Base-by-base conservation (phyloP, 768 basidiomycete species). In the Phlegmacium glaucopus region DNA sequence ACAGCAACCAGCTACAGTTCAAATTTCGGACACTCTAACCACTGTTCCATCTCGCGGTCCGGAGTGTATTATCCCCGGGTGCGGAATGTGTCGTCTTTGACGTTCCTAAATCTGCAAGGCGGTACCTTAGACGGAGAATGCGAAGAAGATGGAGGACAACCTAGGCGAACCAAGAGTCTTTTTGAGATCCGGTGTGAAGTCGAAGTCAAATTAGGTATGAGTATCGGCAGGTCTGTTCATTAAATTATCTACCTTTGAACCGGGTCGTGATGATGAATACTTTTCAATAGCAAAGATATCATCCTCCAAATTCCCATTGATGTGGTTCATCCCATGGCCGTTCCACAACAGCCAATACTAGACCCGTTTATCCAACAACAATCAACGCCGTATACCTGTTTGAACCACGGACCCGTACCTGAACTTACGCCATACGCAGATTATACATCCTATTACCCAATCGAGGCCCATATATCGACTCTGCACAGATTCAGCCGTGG, bases 21-120 rank as follows among this genome's bases (percentile, higher is more conserved):
- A 83, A 46, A 71, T 86, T 9, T 82, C 81, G 1, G 90, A 93
- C 59, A 78, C 81, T 0, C 66, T 87, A 22, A 76, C 79, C 2
- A 80, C 77, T 9, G 82, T 90, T 13, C 76, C 83, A 9, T 93
- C 85, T 63, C 78, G 78, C 32, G 87, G 87, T 3, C 73, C 77
- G 22, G 90, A 91, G 56, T 91, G 90, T 53, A 77, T 79, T 27
- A 79, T 90, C 26, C 75, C 86, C 87, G 1, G 87, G 86, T 13
- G 75, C 73, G 3, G 90, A 91, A 58, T 90, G 90, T 16, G 76
- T 90, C 2, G 90, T 89, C 9, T 83, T 93, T 52, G 84, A 91
- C 60, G 79, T 90, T n/a, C 90, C 90, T 4, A 72, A 67, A 39
- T 65, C 72, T 48, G 81, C 87, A 72, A 48, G 85, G 84, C 18